phyloP scores from a whole-genome alignment of 179 eudicot genomes.

The Carnegiea gigantea region DNA sequence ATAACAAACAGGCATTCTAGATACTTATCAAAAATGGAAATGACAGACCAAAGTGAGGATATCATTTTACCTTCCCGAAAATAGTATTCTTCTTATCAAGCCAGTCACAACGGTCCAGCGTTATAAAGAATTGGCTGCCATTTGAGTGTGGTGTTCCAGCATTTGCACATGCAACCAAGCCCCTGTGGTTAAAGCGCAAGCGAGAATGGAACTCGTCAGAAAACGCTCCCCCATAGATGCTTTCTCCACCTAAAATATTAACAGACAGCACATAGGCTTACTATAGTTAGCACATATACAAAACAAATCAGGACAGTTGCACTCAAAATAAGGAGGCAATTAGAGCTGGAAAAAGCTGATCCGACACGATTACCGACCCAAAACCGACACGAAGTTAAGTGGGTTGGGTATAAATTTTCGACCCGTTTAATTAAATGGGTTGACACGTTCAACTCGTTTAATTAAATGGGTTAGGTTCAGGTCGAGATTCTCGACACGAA shows the following conservation, averaged over 20 bases:
- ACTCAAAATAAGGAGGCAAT: not conserved
- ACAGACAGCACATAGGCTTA: slow-evolving; percentile 8
- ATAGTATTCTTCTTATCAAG: slow-evolving; percentile 92
- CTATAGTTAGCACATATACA: slow-evolving; percentile 10
- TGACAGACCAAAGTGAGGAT: not conserved
- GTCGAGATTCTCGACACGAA: no score
- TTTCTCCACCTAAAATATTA: slow-evolving; percentile 77
- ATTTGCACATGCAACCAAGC: slow-evolving; percentile 95
- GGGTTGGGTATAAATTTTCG: no score
- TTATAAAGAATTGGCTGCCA: slow-evolving; percentile 90
- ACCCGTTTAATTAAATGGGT: no score
- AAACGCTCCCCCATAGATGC: slow-evolving; percentile 81
- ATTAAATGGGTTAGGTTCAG: no score
- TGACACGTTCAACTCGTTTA: no score
- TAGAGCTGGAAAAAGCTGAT: no score
- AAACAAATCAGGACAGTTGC: slow-evolving; percentile 6
- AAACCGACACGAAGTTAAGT: no score
- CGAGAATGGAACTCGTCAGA: slow-evolving; percentile 94
- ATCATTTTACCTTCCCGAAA: slow-evolving; percentile 78
- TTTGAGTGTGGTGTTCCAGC: slow-evolving; percentile 84
- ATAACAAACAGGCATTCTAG: not conserved
- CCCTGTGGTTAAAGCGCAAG: slow-evolving; percentile 91
- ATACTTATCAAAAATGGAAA: not conserved
- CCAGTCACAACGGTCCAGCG: slow-evolving; percentile 96
- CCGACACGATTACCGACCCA: no score